Base-by-base conservation (phyloP, 345 rosid species). In the Odontarrhena argentea region DNA sequence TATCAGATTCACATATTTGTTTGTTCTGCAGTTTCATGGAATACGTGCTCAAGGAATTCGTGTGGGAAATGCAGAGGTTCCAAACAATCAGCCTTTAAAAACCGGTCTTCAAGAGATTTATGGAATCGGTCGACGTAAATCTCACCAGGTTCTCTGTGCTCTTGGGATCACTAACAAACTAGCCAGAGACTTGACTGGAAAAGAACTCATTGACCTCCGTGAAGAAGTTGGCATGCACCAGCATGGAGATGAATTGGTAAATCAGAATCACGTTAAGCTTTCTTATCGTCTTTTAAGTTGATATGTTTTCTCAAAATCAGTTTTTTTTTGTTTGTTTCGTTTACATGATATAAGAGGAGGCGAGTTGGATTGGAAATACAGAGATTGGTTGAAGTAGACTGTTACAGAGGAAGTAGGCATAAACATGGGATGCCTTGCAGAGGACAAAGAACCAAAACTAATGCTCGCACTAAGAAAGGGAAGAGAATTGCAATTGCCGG, bases 181-280 rank as follows among this genome's bases (percentile, higher is more conserved):
- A 14, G 81, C 96, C 10, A 76, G 83, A 81, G 89, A 83, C 58
- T 78, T 89, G 50, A 78, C 88, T 2, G 92, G 87, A 32, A 78
- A 83, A 50, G 92, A 90, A 55, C 83, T 90, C 60, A 81, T 81
- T 28, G 71, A 63, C 32, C 84, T 90, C 38, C 86, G 88, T 69
- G 81, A 83, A 55, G 92, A 90, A 78, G 89, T 90, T 49, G 80
- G 82, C 44, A 71, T 62, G 50, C 82, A 85, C 68, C 67, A 77
- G 68, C 81, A 82, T 56, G 96, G 87, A 55, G 88, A 83, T 49
- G 87, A 87, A 51, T 54, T 90, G 88, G 96, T 87, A 79, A 11
- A 14, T 5, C 1, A n/a, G 9, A 60, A 9, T 52, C 30, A 35
- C 25, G 15, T 2, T 11, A 10, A 8, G 61, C 30, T 4, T 47